These are phyloP conservation scores for Phytophthora nicotianae DNA, from an alignment of 352 stramenopile species.

Conservation along the genomic window DNA sequence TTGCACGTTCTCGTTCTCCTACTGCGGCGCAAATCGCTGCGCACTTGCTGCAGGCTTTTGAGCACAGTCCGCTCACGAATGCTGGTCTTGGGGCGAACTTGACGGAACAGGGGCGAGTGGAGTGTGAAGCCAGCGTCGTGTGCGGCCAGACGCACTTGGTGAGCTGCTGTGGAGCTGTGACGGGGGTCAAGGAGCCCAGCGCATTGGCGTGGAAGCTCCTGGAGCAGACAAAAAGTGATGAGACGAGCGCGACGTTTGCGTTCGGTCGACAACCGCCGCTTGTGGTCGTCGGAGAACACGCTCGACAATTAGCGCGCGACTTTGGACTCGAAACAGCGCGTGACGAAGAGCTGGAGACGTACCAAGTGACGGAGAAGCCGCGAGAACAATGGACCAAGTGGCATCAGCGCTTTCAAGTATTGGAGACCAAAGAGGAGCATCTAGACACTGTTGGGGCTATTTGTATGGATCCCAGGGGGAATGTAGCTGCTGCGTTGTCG, in stretches of 20 bases:
- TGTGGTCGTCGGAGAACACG: conserved; percentile 59
- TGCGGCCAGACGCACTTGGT: conserved; percentile 47
- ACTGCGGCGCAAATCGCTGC: conserved; percentile 36
- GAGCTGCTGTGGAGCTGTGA: conserved; percentile 49
- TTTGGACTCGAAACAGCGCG: conserved; percentile 49
- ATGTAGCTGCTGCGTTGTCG: conserved; percentile 63
- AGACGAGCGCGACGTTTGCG: conserved; percentile 17
- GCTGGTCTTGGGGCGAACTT: conserved; percentile 62
- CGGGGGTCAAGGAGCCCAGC: conserved; percentile 56
- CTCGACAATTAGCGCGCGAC: conserved; percentile 31
- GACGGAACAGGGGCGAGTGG: conserved; percentile 48
- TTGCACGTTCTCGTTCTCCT: conserved; percentile 6
- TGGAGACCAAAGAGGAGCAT: conserved; percentile 10
- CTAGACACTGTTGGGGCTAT: conserved; percentile 73
- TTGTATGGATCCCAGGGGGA: conserved; percentile 58
- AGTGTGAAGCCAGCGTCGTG: conserved; percentile 64
- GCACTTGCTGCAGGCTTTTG: conserved; percentile 48
- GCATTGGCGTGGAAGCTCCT: conserved; percentile 50
- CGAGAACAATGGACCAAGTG: conserved; percentile 54
- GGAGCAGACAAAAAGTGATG: conserved; percentile 20
- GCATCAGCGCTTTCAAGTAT: conserved; percentile 36
- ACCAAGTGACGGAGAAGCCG: conserved; percentile 46
- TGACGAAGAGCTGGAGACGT: conserved; percentile 28
- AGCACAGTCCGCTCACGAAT: conserved; percentile 60
- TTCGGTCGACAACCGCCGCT: conserved; percentile 61